Base-by-base conservation (phyloP, 2,329 filamentous ascomycete genomes). In the Phialemoniopsis sp. region DNA sequence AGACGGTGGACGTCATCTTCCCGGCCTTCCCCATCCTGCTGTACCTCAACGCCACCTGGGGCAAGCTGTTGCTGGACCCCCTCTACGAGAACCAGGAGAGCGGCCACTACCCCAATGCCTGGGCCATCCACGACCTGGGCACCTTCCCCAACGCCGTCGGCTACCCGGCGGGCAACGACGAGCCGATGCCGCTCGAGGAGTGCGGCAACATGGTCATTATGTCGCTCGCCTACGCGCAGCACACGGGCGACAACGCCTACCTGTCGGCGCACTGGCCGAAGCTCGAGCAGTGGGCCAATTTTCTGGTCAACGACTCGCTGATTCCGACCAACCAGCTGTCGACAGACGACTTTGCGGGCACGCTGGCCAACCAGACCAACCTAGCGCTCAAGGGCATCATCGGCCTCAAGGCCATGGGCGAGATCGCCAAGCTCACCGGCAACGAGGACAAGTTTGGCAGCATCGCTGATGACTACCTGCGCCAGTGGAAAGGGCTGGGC, bases 1-100 rank as follows among this genome's bases (percentile, higher is more conserved):
- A 94, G 57, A 95, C 89, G 0, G 87, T 94, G 14, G 87, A 90
- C 63, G 85, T 93, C 36, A 89, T 93, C 48, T 91, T 88, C 64
- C 87, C 87, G 0, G 75, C 86, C 0, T 89, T 88, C 59, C 86
- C 87, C 0, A 90, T 90, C 70, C 90, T 90, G 65, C 61, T 90
- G 13, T 91, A 90, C 56, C 89, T 85, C 8, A 89, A 89, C 48
- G 87, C 87, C 2, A 72, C 78, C 42, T 89, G 86, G 86, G 66
- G 89, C 36, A 83, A 81, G 2, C 89, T 89, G 52, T 68, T 90
- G 4, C 66, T 91, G 4, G 85, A 91, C 57, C 87, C 87, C 6
- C 67, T 91, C 19, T 73, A 90, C 33, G 87, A 91, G 61, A 84
- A 91, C 58, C 85, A 86, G 68, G 63, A 87, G 26, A 87, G 82